These are phyloP conservation scores for Penicillium riverlandense DNA, from an alignment of 495 filamentous ascomycete genomes.

Conservation along the genomic window DNA sequence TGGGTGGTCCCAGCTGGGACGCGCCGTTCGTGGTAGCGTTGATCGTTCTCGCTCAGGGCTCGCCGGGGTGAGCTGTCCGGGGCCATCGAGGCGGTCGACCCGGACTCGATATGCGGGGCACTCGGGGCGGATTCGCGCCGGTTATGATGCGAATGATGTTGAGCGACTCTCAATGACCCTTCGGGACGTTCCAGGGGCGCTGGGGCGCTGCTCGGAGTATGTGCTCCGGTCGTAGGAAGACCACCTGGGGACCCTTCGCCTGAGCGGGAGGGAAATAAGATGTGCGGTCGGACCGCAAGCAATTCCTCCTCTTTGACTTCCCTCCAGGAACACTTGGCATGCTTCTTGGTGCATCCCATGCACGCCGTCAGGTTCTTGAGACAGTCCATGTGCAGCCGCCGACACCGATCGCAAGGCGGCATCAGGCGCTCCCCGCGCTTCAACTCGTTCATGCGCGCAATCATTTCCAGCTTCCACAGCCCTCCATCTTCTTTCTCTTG, in stretches of 20 bases:
- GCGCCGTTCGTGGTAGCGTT: constrained; percentile 10
- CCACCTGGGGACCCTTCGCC: too few species aligned
- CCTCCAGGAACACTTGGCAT: constrained; percentile 79
- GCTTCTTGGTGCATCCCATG: constrained; percentile 80
- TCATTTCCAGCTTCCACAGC: constrained; percentile 59
- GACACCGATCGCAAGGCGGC: constrained; percentile 78
- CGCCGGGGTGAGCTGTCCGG: constrained; percentile 30
- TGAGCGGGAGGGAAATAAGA: too few species aligned
- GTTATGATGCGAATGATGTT: constrained; percentile 5
- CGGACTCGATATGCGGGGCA: constrained; percentile 7
- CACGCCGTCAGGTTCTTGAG: constrained; percentile 81
- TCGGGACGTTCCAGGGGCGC: constrained; percentile 10
- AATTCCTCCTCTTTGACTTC: constrained; percentile 67
- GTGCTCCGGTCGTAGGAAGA: background rate
- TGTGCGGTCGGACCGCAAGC: constrained; percentile 17
- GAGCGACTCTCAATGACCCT: background rate
- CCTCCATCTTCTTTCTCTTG: constrained; percentile 53
- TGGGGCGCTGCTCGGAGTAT: constrained; percentile 7
- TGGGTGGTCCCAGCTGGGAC: constrained; percentile 1
- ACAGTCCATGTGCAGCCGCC: constrained; percentile 72
- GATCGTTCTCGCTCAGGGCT: constrained; percentile 35
- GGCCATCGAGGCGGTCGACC: constrained; percentile 6
- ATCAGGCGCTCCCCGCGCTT: constrained; percentile 62
- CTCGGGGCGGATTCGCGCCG: constrained; percentile 32
- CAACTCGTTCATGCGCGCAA: constrained; percentile 67